Evolutionary conservation across 1,139 yeast species (phyloP).

Genomic region (Pichiaceae sp.): DNA sequence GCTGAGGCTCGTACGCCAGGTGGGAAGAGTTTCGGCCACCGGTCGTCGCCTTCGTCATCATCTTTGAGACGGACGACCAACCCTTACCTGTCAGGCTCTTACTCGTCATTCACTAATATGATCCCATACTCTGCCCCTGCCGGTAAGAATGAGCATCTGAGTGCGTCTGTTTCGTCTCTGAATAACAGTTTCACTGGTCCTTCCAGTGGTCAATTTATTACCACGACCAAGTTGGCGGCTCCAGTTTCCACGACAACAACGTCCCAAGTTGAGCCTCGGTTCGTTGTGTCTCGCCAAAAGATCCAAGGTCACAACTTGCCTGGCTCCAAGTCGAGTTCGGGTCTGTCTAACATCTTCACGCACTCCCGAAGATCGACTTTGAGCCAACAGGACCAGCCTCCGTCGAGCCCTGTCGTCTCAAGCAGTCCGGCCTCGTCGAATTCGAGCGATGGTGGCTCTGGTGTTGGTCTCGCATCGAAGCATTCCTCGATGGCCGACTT

Average conservation of each 20-base stretch:
- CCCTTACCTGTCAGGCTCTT: slow-evolving; percentile 34
- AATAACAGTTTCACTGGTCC: slow-evolving; percentile 24
- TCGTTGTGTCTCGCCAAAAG: slow-evolving; percentile 64
- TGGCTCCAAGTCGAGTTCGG: slow-evolving; percentile 31
- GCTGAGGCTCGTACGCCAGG: slow-evolving; percentile 2
- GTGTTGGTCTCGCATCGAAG: slow-evolving; percentile 19
- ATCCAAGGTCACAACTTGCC: slow-evolving; percentile 20
- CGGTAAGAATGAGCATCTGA: slow-evolving; percentile 26
- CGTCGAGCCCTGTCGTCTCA: slow-evolving; percentile 4
- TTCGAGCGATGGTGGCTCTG: slow-evolving; percentile 2
- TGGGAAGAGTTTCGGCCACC: not conserved
- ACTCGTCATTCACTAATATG: slow-evolving; percentile 40
- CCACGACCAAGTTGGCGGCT: slow-evolving; percentile 56
- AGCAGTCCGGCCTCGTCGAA: slow-evolving; percentile 1
- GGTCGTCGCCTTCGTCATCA: slow-evolving; percentile 9
- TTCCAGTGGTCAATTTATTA: slow-evolving; percentile 52
- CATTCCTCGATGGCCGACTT: slow-evolving; percentile 75
- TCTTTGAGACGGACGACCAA: slow-evolving; percentile 30
- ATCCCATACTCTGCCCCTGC: slow-evolving; percentile 75
- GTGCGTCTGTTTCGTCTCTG: slow-evolving; percentile 9
- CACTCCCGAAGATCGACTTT: slow-evolving; percentile 28
- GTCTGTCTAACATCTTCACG: slow-evolving; percentile 42
- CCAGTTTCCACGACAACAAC: slow-evolving; percentile 46
- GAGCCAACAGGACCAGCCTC: not conserved
- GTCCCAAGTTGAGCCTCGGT: slow-evolving; percentile 53